Base-by-base conservation (phyloP, 1,284 basidiomycete genomes). In the Phenoliferia sp. region DNA sequence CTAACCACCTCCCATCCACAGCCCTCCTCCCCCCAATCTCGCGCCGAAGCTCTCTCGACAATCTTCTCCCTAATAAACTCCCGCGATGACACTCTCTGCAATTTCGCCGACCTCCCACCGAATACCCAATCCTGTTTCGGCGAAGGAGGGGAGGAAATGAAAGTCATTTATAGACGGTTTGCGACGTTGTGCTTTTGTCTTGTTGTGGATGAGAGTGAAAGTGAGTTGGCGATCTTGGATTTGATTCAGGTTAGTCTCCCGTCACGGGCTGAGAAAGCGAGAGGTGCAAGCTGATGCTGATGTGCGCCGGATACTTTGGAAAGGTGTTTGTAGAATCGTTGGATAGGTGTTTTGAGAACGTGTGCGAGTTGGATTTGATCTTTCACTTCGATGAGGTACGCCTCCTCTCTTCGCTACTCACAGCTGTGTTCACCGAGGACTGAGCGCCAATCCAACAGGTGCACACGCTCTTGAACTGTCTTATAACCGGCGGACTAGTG, bases 321-420 rank as follows among this genome's bases (percentile, higher is more conserved):
- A 3, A 87, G 92, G 95, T 99, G 16, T 94, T 99, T 77, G 96
- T 99, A 59, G 96, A 99, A 81, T 89, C 91, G 0, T 83, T 99
- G 33, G 96, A 99, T 79, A 84, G 92, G 57, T 88, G 92, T 31
- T 99, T 99, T 77, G 94, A 97, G 82, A 98, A 98, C 76, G 96
- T 99, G 0, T 99, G 96, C 82, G 96, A 99, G 80, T 84, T 99
- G 57, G 96, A 99, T 79, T 84, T 99, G 32, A 95, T 99, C 66
- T 99, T 99, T 80, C 93, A 98, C 80, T 99, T 97, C 76, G 95
- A 99, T 79, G 92, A 98, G 83, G 94, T 93, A 69, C 52, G 83
- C 76, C 26, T 28, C 12, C 6, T 9, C 28, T 57, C 55, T 19
- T 28, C 55, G 28, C 55, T 7, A 19, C n/a, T n/a, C n/a, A n/a